These are phyloP conservation scores for Grigorovia transvaalensis DNA, from an alignment of 805 yeast genomes.

Conservation along the genomic window DNA sequence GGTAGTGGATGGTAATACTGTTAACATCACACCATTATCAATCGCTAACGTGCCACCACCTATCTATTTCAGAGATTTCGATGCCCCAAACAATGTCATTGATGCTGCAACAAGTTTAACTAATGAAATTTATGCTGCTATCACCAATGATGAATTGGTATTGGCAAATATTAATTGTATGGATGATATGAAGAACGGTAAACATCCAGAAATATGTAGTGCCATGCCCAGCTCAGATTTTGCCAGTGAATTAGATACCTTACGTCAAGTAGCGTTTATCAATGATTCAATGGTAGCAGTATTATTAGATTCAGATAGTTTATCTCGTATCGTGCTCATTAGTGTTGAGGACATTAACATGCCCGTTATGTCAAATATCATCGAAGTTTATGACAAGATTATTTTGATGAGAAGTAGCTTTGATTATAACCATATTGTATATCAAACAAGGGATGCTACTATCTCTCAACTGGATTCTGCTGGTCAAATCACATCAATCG, in stretches of 20 bases:
- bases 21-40: conserved; percentile 71
- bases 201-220: conserved; percentile 35
- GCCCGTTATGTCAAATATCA: conserved; percentile 33
- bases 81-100: conserved; percentile 41
- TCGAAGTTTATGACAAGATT: conserved; percentile 40
- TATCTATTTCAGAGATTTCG: conserved; percentile 59
- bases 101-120: conserved; percentile 56
- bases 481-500: conserved; percentile 27
- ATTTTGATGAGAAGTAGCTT: conserved; percentile 47
- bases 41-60: conserved; percentile 95
- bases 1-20: conserved; percentile 67
- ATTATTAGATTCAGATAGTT: conserved; percentile 41
- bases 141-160: conserved; percentile 38
- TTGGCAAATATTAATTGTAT: conserved; percentile 38
- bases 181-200: conserved; percentile 36
- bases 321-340: conserved; percentile 42
- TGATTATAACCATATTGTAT: conserved; percentile 41
- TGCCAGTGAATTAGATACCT: conserved; percentile 33
- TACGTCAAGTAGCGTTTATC: conserved; percentile 57
- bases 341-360: conserved; percentile 35
- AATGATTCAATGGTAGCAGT: conserved; percentile 45
- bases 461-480: conserved; percentile 35
- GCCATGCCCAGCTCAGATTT: conserved; percentile 28
- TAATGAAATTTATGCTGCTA: conserved; percentile 48
- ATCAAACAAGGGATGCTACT: conserved; percentile 55